Conservation (phyloP, 2,329 filamentous ascomycete species). For the Cordyceps sp. region DNA sequence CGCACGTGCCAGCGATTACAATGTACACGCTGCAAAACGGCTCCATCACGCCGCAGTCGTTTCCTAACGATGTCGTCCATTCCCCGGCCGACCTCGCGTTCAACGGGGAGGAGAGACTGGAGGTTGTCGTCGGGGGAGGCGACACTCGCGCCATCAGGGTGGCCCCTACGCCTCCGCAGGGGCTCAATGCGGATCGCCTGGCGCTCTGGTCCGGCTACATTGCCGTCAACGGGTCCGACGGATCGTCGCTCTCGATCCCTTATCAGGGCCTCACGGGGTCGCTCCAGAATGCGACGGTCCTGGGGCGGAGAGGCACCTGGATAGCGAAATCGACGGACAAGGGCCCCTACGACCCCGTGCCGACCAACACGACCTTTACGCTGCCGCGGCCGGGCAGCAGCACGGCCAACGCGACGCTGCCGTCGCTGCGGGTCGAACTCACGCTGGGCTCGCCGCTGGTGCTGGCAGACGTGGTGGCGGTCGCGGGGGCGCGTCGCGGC, state of each 20-base stretch:
- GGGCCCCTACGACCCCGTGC: constrained; percentile 8
- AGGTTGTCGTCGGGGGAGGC: constrained; percentile 23
- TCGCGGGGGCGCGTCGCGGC: constrained; percentile 22
- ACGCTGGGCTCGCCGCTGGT: constrained; percentile 28
- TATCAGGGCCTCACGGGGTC: constrained; percentile 12
- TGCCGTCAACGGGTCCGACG: constrained; percentile 21
- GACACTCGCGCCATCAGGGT: constrained; percentile 12
- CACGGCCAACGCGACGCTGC: constrained; percentile 17
- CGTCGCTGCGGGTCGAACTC: constrained; percentile 22
- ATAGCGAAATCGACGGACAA: constrained; percentile 14
- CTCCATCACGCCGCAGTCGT: neutral
- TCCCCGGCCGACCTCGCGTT: constrained; percentile 17
- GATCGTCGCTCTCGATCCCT: constrained; percentile 18
- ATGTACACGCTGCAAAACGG: neutral
- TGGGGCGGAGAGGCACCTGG: neutral
- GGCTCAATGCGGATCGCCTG: constrained; percentile 15
- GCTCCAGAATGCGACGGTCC: neutral
- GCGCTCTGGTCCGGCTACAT: constrained; percentile 26
- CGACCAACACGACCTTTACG: constrained; percentile 20
- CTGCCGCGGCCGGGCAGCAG: constrained; percentile 22
- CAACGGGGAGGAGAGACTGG: constrained; percentile 21
- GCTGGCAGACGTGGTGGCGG: constrained; percentile 26
- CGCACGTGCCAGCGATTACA: neutral
- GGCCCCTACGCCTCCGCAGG: neutral
- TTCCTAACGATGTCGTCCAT: constrained; percentile 4